Conservation (phyloP, 2,329 filamentous ascomycete genomes). For the Lasiodiplodia sp. region DNA sequence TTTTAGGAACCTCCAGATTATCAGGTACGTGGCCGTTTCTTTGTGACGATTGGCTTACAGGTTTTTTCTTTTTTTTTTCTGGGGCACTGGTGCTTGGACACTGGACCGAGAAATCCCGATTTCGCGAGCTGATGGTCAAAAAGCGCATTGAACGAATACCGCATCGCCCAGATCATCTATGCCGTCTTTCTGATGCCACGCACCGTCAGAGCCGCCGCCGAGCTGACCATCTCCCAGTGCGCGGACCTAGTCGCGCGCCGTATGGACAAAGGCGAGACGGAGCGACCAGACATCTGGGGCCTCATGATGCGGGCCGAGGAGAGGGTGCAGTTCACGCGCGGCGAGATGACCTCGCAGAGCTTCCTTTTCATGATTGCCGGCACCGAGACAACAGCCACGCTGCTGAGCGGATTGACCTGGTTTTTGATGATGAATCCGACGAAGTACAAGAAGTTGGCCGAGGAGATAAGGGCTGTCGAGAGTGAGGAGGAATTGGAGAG, state of each 20-base stretch:
- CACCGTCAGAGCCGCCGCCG: not conserved
- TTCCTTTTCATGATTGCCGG: constrained; percentile 5
- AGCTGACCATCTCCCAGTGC: not conserved
- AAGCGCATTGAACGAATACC: too few species aligned
- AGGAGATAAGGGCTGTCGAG: constrained; percentile 8
- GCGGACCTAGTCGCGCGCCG: not conserved
- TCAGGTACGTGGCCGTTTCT: not conserved
- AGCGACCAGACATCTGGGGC: constrained; percentile 5
- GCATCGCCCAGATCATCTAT: too few species aligned
- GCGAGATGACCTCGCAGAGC: constrained; percentile 6
- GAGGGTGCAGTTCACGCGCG: not conserved
- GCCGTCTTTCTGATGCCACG: not conserved
- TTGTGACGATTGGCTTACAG: too few species aligned
- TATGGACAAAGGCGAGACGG: not conserved
- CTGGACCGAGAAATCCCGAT: too few species aligned
- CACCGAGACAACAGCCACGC: constrained; percentile 11
- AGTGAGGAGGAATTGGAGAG: not conserved
- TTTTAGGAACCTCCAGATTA: constrained; percentile 26
- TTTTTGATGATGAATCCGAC: constrained; percentile 39
- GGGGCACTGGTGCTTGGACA: too few species aligned
- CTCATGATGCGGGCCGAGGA: constrained; percentile 9
- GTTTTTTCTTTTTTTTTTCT: too few species aligned
- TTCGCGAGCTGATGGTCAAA: too few species aligned
- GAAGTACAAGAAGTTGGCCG: not conserved
- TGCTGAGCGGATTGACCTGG: constrained; percentile 36